These are phyloP conservation scores for Scheffersomyces titani DNA, from an alignment of 1,139 yeast genomes.

Conservation along the genomic window DNA sequence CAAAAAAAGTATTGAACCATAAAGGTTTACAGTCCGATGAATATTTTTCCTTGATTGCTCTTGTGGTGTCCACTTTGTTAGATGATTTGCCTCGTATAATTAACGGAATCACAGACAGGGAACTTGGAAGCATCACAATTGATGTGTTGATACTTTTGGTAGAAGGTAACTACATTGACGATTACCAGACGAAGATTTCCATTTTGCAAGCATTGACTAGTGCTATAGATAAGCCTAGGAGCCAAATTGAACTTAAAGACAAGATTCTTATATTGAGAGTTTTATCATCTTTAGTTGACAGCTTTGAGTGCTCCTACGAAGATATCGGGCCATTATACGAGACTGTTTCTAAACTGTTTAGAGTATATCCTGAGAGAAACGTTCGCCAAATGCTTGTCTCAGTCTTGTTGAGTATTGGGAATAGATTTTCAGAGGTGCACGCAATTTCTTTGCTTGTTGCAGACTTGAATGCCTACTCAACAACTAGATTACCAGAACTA, in stretches of 20 bases:
- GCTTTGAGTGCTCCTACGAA: conserved; percentile 53
- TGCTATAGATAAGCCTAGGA: conserved; percentile 63
- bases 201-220: conserved; percentile 60
- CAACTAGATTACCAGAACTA: conserved; percentile 64
- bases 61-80: conserved; percentile 59
- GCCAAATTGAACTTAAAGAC: conserved; percentile 54
- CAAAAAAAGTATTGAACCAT: conserved; percentile 41
- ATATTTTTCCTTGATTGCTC: conserved; percentile 49
- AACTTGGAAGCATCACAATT: conserved; percentile 55
- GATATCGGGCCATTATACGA: conserved; percentile 57
- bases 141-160: conserved; percentile 56
- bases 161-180: conserved; percentile 61
- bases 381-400: conserved; percentile 62
- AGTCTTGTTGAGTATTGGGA: conserved; percentile 63
- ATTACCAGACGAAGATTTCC: conserved; percentile 53
- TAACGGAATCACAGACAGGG: conserved; percentile 41
- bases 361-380: conserved; percentile 56
- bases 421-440: conserved; percentile 44
- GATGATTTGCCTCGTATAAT: conserved; percentile 53
- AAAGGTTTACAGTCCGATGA: conserved; percentile 44
- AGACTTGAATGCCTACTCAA: conserved; percentile 71
- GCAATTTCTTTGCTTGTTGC: conserved; percentile 53
- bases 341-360: conserved; percentile 60
- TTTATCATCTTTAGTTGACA: conserved; percentile 53
- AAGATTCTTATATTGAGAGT: conserved; percentile 63